Conservation (phyloP, 352 stramenopile species). For the Globisporangium camurandrum region DNA sequence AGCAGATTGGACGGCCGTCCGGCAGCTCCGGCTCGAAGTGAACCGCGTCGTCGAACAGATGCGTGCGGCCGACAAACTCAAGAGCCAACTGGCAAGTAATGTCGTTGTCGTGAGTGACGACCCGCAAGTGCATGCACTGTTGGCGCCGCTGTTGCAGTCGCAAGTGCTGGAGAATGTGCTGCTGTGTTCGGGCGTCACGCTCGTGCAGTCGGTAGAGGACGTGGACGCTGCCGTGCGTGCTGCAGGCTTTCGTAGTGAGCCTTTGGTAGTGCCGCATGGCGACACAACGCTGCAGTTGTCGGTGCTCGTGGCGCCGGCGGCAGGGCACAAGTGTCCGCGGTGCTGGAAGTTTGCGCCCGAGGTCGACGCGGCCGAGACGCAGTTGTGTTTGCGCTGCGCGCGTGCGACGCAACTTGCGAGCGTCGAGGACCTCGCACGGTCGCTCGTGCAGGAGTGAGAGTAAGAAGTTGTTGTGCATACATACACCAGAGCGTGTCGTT, state of each 20-base stretch:
- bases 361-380: conserved; percentile 42
- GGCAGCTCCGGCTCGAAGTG: conserved; percentile 77
- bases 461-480: not conserved
- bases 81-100: conserved; percentile 74
- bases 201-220: conserved; percentile 29
- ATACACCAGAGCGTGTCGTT: not conserved
- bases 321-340: conserved; percentile 80
- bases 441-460: conserved; percentile 19
- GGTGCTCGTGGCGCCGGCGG: conserved; percentile 48
- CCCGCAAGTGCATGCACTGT: conserved; percentile 30
- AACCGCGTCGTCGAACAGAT: conserved; percentile 75
- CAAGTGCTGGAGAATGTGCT: conserved; percentile 70
- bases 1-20: conserved; percentile 84
- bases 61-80: conserved; percentile 40
- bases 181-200: conserved; percentile 51
- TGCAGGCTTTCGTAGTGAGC: conserved; percentile 22
- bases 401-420: conserved; percentile 35
- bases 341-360: conserved; percentile 82
- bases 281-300: conserved; percentile 37
- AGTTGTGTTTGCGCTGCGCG: conserved; percentile 49
- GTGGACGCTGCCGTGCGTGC: conserved; percentile 17
- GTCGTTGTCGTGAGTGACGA: conserved; percentile 38
- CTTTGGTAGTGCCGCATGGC: conserved; percentile 18
- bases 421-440: conserved; percentile 35
- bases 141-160: conserved; percentile 51